These are phyloP conservation scores for Mucor saturninus DNA, from an alignment of 371 early-diverging fungal genomes.

Conservation along the genomic window DNA sequence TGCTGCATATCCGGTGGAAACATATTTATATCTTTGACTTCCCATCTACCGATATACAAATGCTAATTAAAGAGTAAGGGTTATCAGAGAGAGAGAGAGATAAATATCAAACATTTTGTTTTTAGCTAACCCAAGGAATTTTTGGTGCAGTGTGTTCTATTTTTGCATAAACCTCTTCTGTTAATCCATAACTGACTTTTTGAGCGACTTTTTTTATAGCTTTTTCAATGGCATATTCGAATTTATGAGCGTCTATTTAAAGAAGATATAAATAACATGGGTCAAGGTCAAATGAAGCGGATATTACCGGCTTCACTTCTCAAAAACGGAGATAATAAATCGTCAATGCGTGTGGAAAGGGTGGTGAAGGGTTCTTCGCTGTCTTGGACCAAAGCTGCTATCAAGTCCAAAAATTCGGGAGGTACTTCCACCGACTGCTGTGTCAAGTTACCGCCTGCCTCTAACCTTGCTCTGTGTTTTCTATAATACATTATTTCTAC, in stretches of 20 bases:
- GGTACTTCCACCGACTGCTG: slow-evolving; percentile 31
- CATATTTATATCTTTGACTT: slow-evolving; percentile 50
- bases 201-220: slow-evolving; percentile 26
- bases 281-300: too few relatives aligned
- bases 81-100: too few relatives aligned
- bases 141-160: slow-evolving; percentile 29
- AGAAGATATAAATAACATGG: too few relatives aligned
- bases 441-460: slow-evolving; percentile 5
- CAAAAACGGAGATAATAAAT: slow-evolving; percentile 41
- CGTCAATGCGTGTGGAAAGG: slow-evolving; percentile 39
- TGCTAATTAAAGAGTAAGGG: slow-evolving; percentile 25
- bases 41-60: slow-evolving; percentile 61
- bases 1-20: slow-evolving; percentile 44
- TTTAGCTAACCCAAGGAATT: slow-evolving; percentile 20
- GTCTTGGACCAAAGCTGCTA: slow-evolving; percentile 46
- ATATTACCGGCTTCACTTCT: slow-evolving; percentile 41
- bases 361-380: slow-evolving; percentile 42
- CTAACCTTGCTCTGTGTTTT: slow-evolving; percentile 25
- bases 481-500: slow-evolving; percentile 43
- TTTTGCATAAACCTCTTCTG: slow-evolving; percentile 5
- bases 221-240: slow-evolving; percentile 35
- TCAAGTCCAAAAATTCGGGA: slow-evolving; percentile 22
- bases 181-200: slow-evolving; percentile 40
- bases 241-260: slow-evolving; percentile 31
- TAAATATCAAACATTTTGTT: too few relatives aligned